Evolutionary conservation across 768 basidiomycete genomes (phyloP).

Genomic region (Russula griseocarnosa): DNA sequence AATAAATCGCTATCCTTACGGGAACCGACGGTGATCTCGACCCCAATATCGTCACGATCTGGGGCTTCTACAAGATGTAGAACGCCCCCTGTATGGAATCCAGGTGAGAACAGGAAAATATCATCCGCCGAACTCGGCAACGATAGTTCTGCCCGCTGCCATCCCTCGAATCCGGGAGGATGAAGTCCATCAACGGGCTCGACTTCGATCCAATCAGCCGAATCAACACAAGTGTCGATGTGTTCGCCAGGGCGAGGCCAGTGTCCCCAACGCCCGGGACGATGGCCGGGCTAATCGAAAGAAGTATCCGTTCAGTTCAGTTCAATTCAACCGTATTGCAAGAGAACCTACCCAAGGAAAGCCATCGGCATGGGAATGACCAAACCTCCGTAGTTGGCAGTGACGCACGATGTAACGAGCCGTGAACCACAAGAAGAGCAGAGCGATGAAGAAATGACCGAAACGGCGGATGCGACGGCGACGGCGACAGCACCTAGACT

Average conservation of each 20-base stretch:
- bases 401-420: conserved; percentile 6
- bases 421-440: neutral
- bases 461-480: conserved; percentile 11
- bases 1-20: neutral
- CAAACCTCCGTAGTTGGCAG: conserved; percentile 1
- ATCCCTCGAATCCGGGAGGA: neutral
- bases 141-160: conserved; percentile 12
- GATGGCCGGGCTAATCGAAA: neutral
- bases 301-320: neutral
- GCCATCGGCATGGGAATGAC: neutral
- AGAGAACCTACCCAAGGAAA: neutral
- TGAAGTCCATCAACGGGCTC: neutral
- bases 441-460: neutral
- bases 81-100: neutral
- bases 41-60: conserved; percentile 20
- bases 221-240: conserved; percentile 14
- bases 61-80: conserved; percentile 6
- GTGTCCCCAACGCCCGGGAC: neutral
- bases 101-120: conserved; percentile 17
- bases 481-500: neutral
- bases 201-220: conserved; percentile 6
- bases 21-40: conserved; percentile 16
- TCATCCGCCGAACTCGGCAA: conserved; percentile 9
- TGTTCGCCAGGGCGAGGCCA: neutral
- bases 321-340: neutral